A percentile compares a stretch with the other conserved stretches of the same genome.
Evolutionary conservation across 2,329 filamentous ascomycete genomes (phyloP).

Genomic region (Venturiaceae sp.): DNA sequence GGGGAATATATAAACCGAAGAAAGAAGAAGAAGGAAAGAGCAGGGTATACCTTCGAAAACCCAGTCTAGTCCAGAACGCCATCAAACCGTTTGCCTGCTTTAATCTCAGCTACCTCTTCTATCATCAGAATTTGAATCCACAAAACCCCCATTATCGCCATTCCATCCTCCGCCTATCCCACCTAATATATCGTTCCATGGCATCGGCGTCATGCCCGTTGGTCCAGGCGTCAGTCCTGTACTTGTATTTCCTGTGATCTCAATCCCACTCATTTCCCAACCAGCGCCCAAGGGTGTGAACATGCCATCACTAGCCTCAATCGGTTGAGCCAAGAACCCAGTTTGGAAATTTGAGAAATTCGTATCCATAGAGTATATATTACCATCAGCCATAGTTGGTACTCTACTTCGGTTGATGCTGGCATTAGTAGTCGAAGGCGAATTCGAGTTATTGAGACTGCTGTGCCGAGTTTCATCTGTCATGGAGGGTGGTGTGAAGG

Average conservation of each 20-base stretch:
- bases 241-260: not conserved
- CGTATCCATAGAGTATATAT: not conserved
- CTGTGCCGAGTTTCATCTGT: not conserved
- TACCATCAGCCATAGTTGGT: not conserved
- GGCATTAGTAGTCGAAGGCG: not conserved
- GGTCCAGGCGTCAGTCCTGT: constrained; percentile 9
- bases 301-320: not conserved
- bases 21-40: not conserved
- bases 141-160: not conserved
- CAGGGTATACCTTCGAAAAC: not conserved
- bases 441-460: not conserved
- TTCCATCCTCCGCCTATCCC: not conserved
- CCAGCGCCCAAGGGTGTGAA: not conserved
- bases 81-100: not conserved
- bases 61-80: not conserved
- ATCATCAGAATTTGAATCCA: not conserved
- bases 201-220: not conserved
- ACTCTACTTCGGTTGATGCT: not conserved
- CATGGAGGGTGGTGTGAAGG: constrained; percentile 9
- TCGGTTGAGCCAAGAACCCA: not conserved
- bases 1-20: not conserved
- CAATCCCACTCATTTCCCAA: constrained; percentile 8
- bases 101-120: not conserved
- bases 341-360: not conserved
- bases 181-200: not conserved